Conservation (phyloP, 139 green algal species). For the Volvox reticuliferus region DNA sequence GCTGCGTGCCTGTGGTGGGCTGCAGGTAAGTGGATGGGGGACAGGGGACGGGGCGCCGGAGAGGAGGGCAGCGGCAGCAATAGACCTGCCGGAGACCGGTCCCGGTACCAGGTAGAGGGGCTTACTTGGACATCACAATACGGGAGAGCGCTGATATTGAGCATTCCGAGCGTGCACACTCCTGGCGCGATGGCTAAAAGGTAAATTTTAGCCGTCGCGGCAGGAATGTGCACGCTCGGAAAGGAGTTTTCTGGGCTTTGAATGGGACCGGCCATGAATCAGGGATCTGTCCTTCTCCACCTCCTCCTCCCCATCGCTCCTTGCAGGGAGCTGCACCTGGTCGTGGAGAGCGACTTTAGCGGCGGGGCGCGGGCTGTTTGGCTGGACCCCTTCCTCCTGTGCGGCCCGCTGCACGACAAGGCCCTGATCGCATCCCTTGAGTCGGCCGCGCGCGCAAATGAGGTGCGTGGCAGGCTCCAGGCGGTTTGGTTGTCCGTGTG, state of each 20-base stretch:
- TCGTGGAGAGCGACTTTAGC: constrained; percentile 61
- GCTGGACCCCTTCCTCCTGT: constrained; percentile 55
- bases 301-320: neutral
- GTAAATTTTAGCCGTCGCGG: too few relatives aligned
- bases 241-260: too few relatives aligned
- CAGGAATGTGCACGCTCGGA: too few relatives aligned
- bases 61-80: neutral
- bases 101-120: too few relatives aligned
- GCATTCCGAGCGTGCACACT: too few relatives aligned
- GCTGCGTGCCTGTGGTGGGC: constrained; percentile 17
- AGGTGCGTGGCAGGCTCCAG: neutral
- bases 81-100: too few relatives aligned
- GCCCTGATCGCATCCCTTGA: constrained; percentile 1
- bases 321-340: constrained; percentile 43
- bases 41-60: neutral
- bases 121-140: too few relatives aligned
- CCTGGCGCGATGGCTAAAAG: too few relatives aligned
- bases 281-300: neutral
- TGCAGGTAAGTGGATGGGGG: constrained; percentile 8
- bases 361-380: constrained; percentile 48
- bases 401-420: constrained; percentile 34
- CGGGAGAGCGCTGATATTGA: too few relatives aligned
- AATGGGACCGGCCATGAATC: too few relatives aligned
- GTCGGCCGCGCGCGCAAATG: neutral
- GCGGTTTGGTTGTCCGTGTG: too few relatives aligned